Conservation (phyloP, 139 green algal genomes). For the Tetradesmus obliquus region DNA sequence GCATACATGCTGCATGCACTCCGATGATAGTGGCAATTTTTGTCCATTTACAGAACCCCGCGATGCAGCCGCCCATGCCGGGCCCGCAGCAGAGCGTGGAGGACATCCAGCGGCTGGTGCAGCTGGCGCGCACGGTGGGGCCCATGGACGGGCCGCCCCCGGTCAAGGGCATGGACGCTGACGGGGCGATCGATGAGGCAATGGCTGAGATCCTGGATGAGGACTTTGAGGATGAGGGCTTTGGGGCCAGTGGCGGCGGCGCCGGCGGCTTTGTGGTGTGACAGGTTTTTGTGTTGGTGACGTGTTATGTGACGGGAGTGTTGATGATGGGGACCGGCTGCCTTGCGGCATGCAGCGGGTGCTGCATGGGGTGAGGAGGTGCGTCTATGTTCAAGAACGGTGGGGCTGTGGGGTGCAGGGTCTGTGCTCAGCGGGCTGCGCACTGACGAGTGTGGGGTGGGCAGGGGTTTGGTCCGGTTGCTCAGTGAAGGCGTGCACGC, state of each 20-base stretch:
- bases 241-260: neutral
- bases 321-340: neutral
- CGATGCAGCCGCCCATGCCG: slow-evolving; percentile 6
- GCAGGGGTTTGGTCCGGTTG: no score
- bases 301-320: neutral
- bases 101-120: slow-evolving; percentile 63
- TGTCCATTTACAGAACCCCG: slow-evolving; percentile 2
- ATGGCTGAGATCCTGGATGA: slow-evolving; percentile 39
- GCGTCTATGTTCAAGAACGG: neutral
- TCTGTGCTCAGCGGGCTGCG: neutral
- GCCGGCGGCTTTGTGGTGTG: slow-evolving; percentile 35
- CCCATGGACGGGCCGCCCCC: neutral
- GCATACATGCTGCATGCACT: neutral
- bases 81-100: slow-evolving; percentile 64
- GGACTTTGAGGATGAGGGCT: slow-evolving; percentile 37
- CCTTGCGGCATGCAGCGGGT: neutral
- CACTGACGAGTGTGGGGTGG: neutral
- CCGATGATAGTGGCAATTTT: neutral
- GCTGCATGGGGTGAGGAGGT: neutral
- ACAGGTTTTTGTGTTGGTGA: neutral
- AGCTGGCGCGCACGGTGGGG: slow-evolving; percentile 22
- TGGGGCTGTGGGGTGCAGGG: neutral
- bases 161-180: neutral
- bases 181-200: slow-evolving; percentile 38
- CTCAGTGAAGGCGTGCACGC: no score